Base-by-base conservation (phyloP, 306 rosid genomes). In the Arachis hypogaea region DNA sequence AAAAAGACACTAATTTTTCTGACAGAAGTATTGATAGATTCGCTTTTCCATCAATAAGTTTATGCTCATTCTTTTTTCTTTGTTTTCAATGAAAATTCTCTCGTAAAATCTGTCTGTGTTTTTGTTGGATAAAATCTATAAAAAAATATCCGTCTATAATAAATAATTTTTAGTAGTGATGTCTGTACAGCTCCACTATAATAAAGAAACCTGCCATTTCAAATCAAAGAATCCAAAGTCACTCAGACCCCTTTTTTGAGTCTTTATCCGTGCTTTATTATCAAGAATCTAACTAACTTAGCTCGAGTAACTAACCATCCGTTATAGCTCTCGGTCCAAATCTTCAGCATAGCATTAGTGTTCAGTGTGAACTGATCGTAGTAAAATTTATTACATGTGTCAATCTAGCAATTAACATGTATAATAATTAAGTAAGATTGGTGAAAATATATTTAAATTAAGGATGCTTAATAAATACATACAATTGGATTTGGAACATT, bases 401-500 rank as follows among this genome's bases (percentile, higher is more conserved):
- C 85, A 41, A 94, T 94, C 99, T 94, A 72, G 71, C 9, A 81
- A 59, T 72, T 43, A 70, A 71, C 3, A 64, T 14, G 4, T 33
- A 33, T 33, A 2, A 33, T 33, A 33, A 16, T 76, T 51, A 43
- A 22, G 28, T 22, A 22, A 69, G 69, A 66, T 44, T 9, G 47
- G 43, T 5, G 62, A 18, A 29, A 9, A 33, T 33, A 33, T 2
- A 2, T 33, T 2, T 4, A 33, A 33, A 33, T 33, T 33, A 33
- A 33, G 4, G 38, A 33, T 33, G 4, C 38, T 33, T 33, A 2
- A 33, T 33, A 33, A 4, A 2, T 81, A 58, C 95, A 81, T 83
- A 94, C 96, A 80, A 94, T 88, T 55, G 97, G 97, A 74, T 90
- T 86, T 7, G 98, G 98, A 70, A 97, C 98, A 79, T 94, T 84